These are phyloP conservation scores for Terfezia boudieri DNA, from an alignment of 495 filamentous ascomycete genomes.

Conservation along the genomic window DNA sequence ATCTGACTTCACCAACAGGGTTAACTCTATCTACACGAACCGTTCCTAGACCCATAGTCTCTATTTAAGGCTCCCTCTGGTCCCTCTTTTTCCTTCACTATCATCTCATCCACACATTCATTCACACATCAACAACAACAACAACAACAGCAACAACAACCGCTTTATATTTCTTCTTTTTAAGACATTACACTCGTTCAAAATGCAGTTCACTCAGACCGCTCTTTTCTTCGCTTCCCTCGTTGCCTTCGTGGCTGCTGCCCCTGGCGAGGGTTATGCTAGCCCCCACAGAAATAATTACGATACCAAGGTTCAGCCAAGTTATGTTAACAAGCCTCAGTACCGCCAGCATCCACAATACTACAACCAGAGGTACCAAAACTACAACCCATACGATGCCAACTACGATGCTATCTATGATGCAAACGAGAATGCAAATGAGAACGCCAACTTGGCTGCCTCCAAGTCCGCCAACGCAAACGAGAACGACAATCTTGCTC, in stretches of 20 bases:
- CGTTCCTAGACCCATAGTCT: too few relatives aligned
- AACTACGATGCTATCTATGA: background rate
- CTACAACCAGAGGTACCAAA: constrained; percentile 13
- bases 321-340: background rate
- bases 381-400: constrained; percentile 11
- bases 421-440: constrained; percentile 11
- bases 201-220: constrained; percentile 12
- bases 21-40: too few relatives aligned
- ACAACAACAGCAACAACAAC: too few relatives aligned
- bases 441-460: constrained; percentile 18
- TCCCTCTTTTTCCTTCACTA: too few relatives aligned
- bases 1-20: too few relatives aligned
- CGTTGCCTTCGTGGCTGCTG: constrained; percentile 7
- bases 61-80: too few relatives aligned
- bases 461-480: constrained; percentile 21
- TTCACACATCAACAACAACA: too few relatives aligned
- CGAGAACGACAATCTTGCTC: constrained; percentile 20
- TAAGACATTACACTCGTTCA: background rate
- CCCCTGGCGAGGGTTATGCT: background rate
- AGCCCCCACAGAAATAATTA: background rate
- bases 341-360: constrained; percentile 4
- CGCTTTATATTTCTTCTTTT: too few relatives aligned
- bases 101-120: too few relatives aligned
- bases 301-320: background rate
- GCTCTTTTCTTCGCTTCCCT: constrained; percentile 6